phyloP scores from a whole-genome alignment of 2,329 filamentous ascomycete species.

The Fusarium sp. region DNA sequence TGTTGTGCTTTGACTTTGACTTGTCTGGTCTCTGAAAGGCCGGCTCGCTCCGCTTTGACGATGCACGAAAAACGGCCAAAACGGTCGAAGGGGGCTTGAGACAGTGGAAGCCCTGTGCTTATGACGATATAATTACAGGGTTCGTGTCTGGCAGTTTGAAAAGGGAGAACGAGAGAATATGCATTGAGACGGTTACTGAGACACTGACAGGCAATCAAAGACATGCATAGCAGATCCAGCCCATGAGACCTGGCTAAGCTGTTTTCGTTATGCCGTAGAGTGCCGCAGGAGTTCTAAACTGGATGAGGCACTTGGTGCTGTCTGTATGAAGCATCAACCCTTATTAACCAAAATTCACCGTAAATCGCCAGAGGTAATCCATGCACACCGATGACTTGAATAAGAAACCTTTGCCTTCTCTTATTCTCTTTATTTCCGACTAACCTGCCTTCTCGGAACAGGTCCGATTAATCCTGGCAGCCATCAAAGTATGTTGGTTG shows the following conservation, averaged over 20 bases:
- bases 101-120: background rate
- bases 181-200: background rate
- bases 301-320: background rate
- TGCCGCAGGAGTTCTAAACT: background rate
- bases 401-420: background rate
- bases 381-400: conserved; percentile 2
- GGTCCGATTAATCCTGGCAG: conserved; percentile 25
- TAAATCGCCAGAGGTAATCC: background rate
- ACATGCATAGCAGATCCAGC: conserved; percentile 28
- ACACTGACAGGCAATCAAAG: conserved; percentile 12
- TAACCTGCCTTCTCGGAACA: conserved; percentile 10
- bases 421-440: conserved; percentile 13
- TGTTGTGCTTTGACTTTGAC: conserved; percentile 7
- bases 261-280: background rate
- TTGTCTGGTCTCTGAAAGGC: conserved; percentile 4
- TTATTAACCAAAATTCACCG: background rate
- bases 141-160: background rate
- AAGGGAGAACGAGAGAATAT: background rate
- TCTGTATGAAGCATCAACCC: background rate
- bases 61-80: background rate
- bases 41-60: conserved; percentile 22
- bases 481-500: conserved; percentile 15
- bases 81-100: conserved; percentile 2
- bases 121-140: conserved; percentile 8
- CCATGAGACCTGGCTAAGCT: background rate